Conservation (phyloP, 2,329 filamentous ascomycete species). For the Verticillium klebahnii region DNA sequence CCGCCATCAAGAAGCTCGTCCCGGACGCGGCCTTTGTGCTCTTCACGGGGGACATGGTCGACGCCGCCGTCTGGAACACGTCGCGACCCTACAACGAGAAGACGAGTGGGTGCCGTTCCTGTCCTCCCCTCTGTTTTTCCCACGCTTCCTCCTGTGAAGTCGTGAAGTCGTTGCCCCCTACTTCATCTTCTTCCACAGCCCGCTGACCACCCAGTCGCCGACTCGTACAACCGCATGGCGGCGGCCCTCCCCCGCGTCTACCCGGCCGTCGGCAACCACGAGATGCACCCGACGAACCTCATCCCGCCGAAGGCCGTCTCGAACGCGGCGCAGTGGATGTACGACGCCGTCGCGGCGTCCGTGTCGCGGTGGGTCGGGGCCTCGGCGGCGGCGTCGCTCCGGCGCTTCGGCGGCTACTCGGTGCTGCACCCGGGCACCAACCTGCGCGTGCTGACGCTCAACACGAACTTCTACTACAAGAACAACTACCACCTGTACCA, state of each 20-base stretch:
- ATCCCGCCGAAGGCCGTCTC: conserved; percentile 35
- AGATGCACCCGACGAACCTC: conserved; percentile 47
- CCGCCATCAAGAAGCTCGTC: conserved; percentile 37
- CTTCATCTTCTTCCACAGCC: background rate
- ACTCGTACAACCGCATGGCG: conserved; percentile 43
- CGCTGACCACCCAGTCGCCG: conserved; percentile 26
- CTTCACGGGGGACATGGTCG: conserved; percentile 56
- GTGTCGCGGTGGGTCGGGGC: conserved; percentile 44
- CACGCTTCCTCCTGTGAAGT: too few relatives aligned
- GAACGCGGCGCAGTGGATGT: conserved; percentile 45
- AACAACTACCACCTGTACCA: conserved; percentile 53
- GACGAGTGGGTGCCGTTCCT: conserved; percentile 20
- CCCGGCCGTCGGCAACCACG: conserved; percentile 53
- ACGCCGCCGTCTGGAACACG: conserved; percentile 46
- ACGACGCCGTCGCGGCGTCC: conserved; percentile 38
- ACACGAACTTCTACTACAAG: conserved; percentile 57
- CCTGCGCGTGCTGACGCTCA: conserved; percentile 54
- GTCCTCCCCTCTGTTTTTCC: background rate
- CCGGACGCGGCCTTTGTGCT: conserved; percentile 45
- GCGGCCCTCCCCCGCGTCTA: conserved; percentile 39
- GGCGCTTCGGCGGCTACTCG: conserved; percentile 43
- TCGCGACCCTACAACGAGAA: conserved; percentile 20
- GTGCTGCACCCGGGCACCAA: conserved; percentile 37
- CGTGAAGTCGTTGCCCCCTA: too few relatives aligned
- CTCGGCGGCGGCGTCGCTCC: background rate